Conservation (phyloP, 169 alveolate species). For the Plasmodium malariae region DNA sequence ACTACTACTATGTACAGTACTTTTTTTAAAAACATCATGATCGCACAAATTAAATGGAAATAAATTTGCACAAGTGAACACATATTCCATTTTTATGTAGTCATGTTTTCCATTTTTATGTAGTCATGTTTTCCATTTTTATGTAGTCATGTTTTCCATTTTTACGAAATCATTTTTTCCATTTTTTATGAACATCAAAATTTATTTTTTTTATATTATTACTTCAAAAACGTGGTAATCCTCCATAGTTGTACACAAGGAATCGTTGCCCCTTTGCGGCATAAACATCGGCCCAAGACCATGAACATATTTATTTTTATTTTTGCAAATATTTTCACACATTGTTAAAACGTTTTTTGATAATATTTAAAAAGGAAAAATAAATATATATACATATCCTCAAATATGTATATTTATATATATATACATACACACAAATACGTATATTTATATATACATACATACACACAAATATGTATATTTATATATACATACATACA, state of each 20-base stretch:
- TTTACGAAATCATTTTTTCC: no score
- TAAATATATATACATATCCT: background rate
- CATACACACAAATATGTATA: background rate
- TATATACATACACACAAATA: background rate
- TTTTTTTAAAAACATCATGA: no score
- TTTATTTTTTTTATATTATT: background rate
- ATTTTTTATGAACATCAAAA: background rate
- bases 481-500: background rate
- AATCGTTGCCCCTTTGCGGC: background rate
- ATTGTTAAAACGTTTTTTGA: constrained; percentile 10
- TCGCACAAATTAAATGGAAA: no score
- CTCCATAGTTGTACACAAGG: constrained; percentile 51
- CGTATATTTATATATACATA: background rate
- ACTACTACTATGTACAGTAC: no score
- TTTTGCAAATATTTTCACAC: constrained; percentile 70
- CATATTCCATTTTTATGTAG: background rate
- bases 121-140: background rate
- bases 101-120: no score
- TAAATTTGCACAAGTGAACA: background rate
- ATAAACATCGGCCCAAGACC: constrained; percentile 31
- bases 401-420: background rate
- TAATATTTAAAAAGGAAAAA: background rate
- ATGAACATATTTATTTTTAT: constrained; percentile 21
- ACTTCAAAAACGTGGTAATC: constrained; percentile 45
- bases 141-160: no score